Evolutionary conservation across 2,329 filamentous ascomycete genomes (phyloP), one percentile per base, ranked within the genome.

Genomic region (Arthroderma sp.): DNA sequence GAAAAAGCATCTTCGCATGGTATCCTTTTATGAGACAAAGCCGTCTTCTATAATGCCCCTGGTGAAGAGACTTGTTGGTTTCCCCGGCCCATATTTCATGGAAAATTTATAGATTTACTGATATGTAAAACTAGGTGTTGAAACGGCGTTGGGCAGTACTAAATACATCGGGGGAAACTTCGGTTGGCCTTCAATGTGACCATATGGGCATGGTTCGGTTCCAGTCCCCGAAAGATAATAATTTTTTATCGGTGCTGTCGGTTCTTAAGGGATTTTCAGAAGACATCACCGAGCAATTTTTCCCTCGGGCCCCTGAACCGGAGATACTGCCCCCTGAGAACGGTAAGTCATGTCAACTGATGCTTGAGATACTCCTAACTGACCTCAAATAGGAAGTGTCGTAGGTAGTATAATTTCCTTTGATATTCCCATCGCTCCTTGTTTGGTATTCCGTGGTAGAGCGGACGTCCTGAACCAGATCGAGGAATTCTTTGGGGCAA

Each of bases 11-110:
- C 9, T 47, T 9, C 46, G 40, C 9, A n/a, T 48, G 2, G 44
- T 48, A 22, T 47, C 46, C 6, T 48, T 48, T 11, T 46, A 15
- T 28, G 44, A 45, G 28, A 11, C 42, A 40, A 39, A 38, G 34
- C 5, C 29, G 31, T 42, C 47, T 10, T 8, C 6, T 10, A 38
- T 46, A 4, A 11, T n/a, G 2, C 43, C 15, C 3, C 38, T 46
- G 5, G 4, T 42, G 8, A 30, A 10, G 28, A 33, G 15, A 15
- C 30, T 41, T 11, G 44, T 22, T 22, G 15, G 15, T 22, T 22
- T 22, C 4, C 28, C n/a, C 11, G 15, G 5, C 11, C 6, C 29
- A 27, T 7, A 36, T n/a, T 42, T 5, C n/a, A 40, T 39, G 11
- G 11, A 33, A 5, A 11, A 22, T 22, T 22, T 22, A 22, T 22